Conservation (phyloP, 306 rosid species). For the Cucurbita argyrosperma region DNA sequence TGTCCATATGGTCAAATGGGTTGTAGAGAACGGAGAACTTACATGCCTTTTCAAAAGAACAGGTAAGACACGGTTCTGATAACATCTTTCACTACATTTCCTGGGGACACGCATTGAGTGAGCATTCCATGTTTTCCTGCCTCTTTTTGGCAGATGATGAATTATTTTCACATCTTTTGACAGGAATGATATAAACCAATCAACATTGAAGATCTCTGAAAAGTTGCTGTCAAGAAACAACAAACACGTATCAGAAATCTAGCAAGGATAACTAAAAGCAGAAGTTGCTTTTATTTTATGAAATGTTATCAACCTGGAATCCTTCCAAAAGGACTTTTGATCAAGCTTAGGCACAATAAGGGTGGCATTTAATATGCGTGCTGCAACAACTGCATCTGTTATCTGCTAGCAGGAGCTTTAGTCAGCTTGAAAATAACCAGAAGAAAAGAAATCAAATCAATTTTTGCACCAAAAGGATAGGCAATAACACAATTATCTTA, state of each 20-base stretch:
- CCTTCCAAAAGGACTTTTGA: constrained; percentile 92
- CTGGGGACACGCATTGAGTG: constrained; percentile 87
- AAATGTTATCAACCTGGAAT: constrained; percentile 53
- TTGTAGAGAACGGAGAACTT: constrained; percentile 38
- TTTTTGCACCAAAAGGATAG: constrained; percentile 7
- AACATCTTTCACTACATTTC: constrained; percentile 92
- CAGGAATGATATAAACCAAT: constrained; percentile 65
- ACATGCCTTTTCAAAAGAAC: constrained; percentile 84
- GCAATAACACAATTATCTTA: neutral
- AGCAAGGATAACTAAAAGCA: neutral
- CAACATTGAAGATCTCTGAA: constrained; percentile 84
- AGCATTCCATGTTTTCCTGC: constrained; percentile 46
- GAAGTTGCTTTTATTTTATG: neutral
- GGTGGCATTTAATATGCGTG: constrained; percentile 87
- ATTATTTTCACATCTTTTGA: constrained; percentile 77
- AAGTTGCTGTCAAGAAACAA: constrained; percentile 65
- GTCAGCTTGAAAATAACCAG: constrained; percentile 8
- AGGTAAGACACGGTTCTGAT: constrained; percentile 66
- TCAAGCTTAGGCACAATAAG: constrained; percentile 91
- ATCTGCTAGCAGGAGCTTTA: constrained; percentile 45
- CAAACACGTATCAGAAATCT: constrained; percentile 4
- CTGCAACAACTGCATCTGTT: constrained; percentile 93
- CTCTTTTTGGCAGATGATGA: constrained; percentile 65
- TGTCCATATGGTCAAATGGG: neutral
- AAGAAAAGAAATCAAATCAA: constrained; percentile 1